phyloP scores from a whole-genome alignment of 345 rosid species.

The Carallia brachiata region DNA sequence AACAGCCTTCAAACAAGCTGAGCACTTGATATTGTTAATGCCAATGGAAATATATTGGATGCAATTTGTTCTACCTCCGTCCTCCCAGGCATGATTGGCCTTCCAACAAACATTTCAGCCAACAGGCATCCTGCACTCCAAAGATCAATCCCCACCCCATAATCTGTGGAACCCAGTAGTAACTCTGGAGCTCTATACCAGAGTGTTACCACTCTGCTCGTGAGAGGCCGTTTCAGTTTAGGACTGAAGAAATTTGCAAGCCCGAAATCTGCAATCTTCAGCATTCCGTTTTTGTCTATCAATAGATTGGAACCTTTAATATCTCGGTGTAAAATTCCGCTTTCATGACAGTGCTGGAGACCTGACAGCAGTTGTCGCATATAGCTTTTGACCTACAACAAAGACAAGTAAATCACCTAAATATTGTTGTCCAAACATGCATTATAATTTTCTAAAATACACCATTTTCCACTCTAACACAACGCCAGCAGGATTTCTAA shows the following conservation, averaged over 20 bases:
- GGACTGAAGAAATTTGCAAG: slow-evolving; percentile 59
- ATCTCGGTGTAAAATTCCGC: slow-evolving; percentile 80
- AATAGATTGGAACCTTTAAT: slow-evolving; percentile 75
- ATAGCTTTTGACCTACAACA: slow-evolving; percentile 65
- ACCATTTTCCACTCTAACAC: no score
- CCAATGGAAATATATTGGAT: neutral
- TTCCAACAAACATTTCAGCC: slow-evolving; percentile 73
- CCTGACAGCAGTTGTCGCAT: slow-evolving; percentile 84
- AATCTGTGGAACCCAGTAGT: slow-evolving; percentile 67
- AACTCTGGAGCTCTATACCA: slow-evolving; percentile 96
- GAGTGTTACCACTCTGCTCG: slow-evolving; percentile 81
- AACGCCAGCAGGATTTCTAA: no score
- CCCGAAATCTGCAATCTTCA: slow-evolving; percentile 88
- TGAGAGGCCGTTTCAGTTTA: slow-evolving; percentile 54
- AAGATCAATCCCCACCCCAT: slow-evolving; percentile 81
- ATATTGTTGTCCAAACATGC: neutral
- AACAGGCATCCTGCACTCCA: slow-evolving; percentile 91
- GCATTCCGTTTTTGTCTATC: slow-evolving; percentile 59
- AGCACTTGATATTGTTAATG: neutral
- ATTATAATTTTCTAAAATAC: no score
- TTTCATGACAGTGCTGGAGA: slow-evolving; percentile 77
- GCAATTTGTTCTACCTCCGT: slow-evolving; percentile 51
- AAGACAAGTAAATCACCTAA: neutral
- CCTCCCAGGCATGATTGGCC: slow-evolving; percentile 87
- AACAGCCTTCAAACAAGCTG: neutral